Evolutionary conservation across 129 eudicot genomes (phyloP), one percentile per base, ranked within the genome.

Genomic region (Rutidosis leptorrhynchoides): DNA sequence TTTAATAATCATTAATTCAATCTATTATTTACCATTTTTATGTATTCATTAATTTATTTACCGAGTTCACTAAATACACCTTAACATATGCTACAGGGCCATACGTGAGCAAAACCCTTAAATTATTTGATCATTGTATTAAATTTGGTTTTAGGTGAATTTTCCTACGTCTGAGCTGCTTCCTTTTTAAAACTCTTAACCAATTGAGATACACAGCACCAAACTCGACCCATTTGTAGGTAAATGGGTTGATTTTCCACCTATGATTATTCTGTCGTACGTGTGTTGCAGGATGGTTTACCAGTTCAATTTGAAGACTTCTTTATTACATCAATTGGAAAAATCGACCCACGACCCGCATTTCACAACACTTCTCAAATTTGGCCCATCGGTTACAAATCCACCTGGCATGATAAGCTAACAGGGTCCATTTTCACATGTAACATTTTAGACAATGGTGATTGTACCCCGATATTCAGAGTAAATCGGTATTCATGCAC

Each of bases 331-430:
- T 80, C 91, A 45, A 71, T 83, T 35, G 98, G 98, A 37, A 78
- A 68, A 75, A 77, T 93, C 69, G 92, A 88, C 84, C 78, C 81
- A 48, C 81, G 87, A 24, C 70, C 73, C 22, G 51, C 86, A n/a
- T 93, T 83, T 72, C 91, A 89, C 75, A 83, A 60, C 40, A 42
- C 58, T 40, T 53, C 68, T 65, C 87, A 86, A 69, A 88, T 93
- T 61, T 93, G 95, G 92, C 98, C 98, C 9, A 74, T 93, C 4
- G 98, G 95, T 56, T 93, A 88, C 83, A 83, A 66, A 82, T 93
- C 87, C 32, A 77, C 81, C 80, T 93, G 98, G 98, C 98, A 93
- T 71, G 98, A 93, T 77, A 86, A 74, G 68, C 67, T 86, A 35
- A 93, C 96, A 10, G 98, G 95, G 23, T 93, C 98, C 26, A 48